Evolutionary conservation across 148 eudicot species (phyloP), one percentile per base, ranked within the genome.

Genomic region (Diospyros lotus): DNA sequence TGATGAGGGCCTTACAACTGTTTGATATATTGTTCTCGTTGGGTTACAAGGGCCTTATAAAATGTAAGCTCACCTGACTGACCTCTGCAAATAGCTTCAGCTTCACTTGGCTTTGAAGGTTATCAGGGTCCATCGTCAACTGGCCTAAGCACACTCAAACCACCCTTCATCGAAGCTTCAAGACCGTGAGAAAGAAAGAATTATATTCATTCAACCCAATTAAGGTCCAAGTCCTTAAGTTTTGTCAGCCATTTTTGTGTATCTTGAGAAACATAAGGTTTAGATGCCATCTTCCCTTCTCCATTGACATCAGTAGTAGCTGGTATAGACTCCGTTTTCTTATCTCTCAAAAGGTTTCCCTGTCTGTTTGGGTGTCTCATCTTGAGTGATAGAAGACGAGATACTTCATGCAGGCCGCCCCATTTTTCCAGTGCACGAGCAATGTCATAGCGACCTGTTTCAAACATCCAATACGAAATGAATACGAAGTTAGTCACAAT

Each of bases 331-430:
- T 79, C 92, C 40, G 4, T 54, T 75, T 79, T 89, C 81, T 83
- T 88, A 14, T 84, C 92, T 73, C 75, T 88, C 5, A 76, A 77
- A 56, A 74, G 71, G 68, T 52, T 80, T 79, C 83, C 75, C 79
- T 88, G 93, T 82, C 90, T 88, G 83, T 86, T 87, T 0, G 97
- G 96, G 68, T 88, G 98, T 75, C 98, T 85, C 76, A 89, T 82
- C 78, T 92, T 89, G 9, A 94, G 90, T 3, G 93, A 85, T 6
- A 94, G 81, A 77, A 94, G 96, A n/a, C 97, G 97, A 9, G 98
- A 92, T 65, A 92, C 98, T 89, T 94, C 98, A 72, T 90, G 97
- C 40, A 94, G 84, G 62, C 98, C 98, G 9, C 98, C 98, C 98
- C 98, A 92, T 87, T 90, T 91, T 87, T 94, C 98, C 76, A 94